Evolutionary conservation across 2,329 filamentous ascomycete genomes (phyloP), one percentile per base, ranked within the genome.

Genomic region (Helotiales sp.): DNA sequence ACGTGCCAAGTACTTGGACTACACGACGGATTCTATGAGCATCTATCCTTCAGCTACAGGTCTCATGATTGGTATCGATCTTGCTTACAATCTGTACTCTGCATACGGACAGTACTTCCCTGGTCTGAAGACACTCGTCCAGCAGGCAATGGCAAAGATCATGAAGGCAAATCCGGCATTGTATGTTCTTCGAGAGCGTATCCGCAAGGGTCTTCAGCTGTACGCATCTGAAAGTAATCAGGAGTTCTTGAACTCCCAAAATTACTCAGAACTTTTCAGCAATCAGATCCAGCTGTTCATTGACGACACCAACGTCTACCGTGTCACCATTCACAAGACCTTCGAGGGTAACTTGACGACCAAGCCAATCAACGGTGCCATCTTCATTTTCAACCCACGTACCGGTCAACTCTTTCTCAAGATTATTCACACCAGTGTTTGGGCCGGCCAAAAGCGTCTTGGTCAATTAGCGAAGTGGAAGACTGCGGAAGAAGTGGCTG

Each of bases 351-450:
- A 99, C 78, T 84, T 99, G 87, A 99, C 96, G 0, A 99, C 96
- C 1, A 99, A 99, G 81, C 96, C 96, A 3, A 99, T 99, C 85
- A 99, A 99, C 79, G 96, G 96, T 78, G 96, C 96, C 54, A 98
- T 99, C 78, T 99, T 99, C 84, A 99, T 99, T 78, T 98, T 99
- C 87, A 99, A 99, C 79, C 96, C 96, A n/a, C 89, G 95, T 66
- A 99, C 96, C 61, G 96, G 96, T 60, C 96, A 99, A 77, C 82
- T 99, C 45, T 99, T 99, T 88, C 82, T 99, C 77, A 99, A 99
- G 86, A 98, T 99, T 75, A 99, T 99, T 73, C 96, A 99, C 81
- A 99, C 96, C 1, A 97, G 94, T 77, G 96, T 99, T 30, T 99
- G 96, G 96, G 96, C 96, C 61, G 96, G 96, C 63, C 96, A 99